Base-by-base conservation (phyloP, 495 filamentous ascomycete species). In the Trichocladium uniseriatum region DNA sequence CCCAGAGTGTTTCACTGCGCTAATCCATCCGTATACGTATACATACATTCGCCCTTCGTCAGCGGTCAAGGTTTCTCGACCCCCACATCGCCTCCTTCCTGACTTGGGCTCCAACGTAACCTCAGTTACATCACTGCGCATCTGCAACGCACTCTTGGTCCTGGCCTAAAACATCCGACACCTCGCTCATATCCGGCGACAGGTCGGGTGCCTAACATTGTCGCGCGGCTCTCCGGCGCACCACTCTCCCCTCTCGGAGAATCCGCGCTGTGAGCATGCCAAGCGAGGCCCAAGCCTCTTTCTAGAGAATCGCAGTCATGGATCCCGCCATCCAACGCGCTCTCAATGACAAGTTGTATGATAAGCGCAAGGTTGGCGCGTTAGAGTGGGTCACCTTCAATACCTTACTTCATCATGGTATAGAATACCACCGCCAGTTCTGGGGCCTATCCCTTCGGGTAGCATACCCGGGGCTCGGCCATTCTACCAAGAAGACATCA, bases 301-400 rank as follows among this genome's bases (percentile, higher is more conserved):
- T 20, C 29, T 52, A 49, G 32, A 32, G 27, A 29, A 42, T 15
- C 54, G 38, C 48, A 61, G 58, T 48, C 55, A 98, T 98, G 92
- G 92, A 98, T 72, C 70, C 79, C 56, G 82, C 80, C 64, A 81
- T 95, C 61, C 87, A 94, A 68, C 85, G 91, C 55, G 75, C 87
- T 56, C 79, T 99, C 64, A 94, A 89, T 62, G 94, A 99, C 69
- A 97, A 95, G 79, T 82, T 96, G 53, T 99, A 99, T 62, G 94
- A 99, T 53, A 92, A 89, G 71, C 80, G 94, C 61, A 97, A 97
- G 67, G 82, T 88, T 57, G 94, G 94, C 37, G 94, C 94, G 55
- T 78, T 99, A 29, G 94, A 99, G 94, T 97, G 82, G 60, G 89
- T 73, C 44, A 2, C 38, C 22, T 38, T 6, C 28, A 32, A 0